A percentile compares a stretch with the other conserved stretches of the same genome.
phyloP scores from a whole-genome alignment of 352 stramenopile species.

The Pythium dissimile region DNA sequence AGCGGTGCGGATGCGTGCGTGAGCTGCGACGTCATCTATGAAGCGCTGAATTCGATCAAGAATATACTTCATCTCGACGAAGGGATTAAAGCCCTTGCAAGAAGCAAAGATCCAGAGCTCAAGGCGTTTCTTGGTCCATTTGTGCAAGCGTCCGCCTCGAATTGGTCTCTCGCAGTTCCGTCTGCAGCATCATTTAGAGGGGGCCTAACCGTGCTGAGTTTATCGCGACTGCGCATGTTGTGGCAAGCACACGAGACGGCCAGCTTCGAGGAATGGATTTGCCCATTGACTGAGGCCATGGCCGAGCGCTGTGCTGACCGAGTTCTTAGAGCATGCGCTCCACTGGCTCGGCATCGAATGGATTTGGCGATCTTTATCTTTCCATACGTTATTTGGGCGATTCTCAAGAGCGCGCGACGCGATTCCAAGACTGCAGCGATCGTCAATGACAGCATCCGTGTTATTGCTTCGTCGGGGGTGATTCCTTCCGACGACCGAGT shows the following conservation, averaged over 20 bases:
- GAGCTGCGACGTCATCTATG: slow-evolving; percentile 34
- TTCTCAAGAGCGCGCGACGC: slow-evolving; percentile 17
- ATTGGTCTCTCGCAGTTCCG: slow-evolving; percentile 40
- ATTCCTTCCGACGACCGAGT: slow-evolving; percentile 21
- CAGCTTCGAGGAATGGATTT: slow-evolving; percentile 62
- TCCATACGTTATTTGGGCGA: slow-evolving; percentile 51
- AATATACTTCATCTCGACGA: slow-evolving; percentile 40
- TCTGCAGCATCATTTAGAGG: neutral
- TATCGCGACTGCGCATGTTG: slow-evolving; percentile 7
- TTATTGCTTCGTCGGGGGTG: slow-evolving; percentile 26
- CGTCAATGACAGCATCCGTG: slow-evolving; percentile 40
- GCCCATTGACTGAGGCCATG: slow-evolving; percentile 42
- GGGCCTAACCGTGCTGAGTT: neutral
- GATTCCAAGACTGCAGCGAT: slow-evolving; percentile 20
- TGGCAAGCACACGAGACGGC: slow-evolving; percentile 37
- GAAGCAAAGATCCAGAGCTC: slow-evolving; percentile 59
- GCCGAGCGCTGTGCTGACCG: slow-evolving; percentile 32
- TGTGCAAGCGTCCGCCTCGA: slow-evolving; percentile 39
- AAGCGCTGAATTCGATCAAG: slow-evolving; percentile 48
- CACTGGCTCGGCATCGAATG: slow-evolving; percentile 33
- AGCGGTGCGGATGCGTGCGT: neutral
- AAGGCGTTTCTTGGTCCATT: slow-evolving; percentile 61
- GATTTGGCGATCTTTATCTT: slow-evolving; percentile 79
- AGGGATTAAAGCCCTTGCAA: slow-evolving; percentile 29
- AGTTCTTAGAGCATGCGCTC: slow-evolving; percentile 47